Base-by-base conservation (phyloP, 2,329 filamentous ascomycete genomes). In the Aspergillus ochraceus region DNA sequence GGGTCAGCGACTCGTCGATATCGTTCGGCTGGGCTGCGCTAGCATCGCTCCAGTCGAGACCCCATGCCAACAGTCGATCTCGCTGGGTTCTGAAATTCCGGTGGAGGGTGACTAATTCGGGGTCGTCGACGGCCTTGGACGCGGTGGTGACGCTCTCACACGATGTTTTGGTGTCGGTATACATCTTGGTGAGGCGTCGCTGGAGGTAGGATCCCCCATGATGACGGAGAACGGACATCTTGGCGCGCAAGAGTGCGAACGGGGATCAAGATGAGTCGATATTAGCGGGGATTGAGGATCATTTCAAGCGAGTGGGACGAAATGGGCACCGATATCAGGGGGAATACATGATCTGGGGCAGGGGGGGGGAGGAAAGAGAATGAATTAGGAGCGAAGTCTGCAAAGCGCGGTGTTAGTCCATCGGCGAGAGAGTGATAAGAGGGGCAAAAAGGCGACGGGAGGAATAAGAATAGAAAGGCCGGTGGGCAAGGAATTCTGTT, bases 11-110 rank as follows among this genome's bases (percentile, higher is more conserved):
- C 66, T 86, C 85, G 68, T 88, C 86, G 66, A 88, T 88, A 72
- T 86, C 82, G 65, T 82, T 84, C 59, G 84, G 80, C 55, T 80
- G 76, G 17, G 79, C 80, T 61, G 81, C 83, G 65, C 80, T 83
- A 60, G 83, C 85, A 70, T 88, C 86, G 71, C 81, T 86, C 86
- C 86, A 89, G 70, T 88, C 84, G 59, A 88, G 75, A 51, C 86
- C 86, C 86, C 86, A 89, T 32, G 86, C 83, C 46, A 88, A 80
- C 52, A 88, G 76, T 20, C 86, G 77, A 70, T 88, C 85, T 69
- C 86, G 86, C 68, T 89, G 86, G 56, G 86, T 86, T 60, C 84
- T 79, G 68, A 86, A 86, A 66, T 84, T 86, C 59, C 82, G 81
- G 64, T 87, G 83, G 42, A 88, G 76, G 29, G 81, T 80, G 24